phyloP scores from a whole-genome alignment of 2,329 filamentous ascomycete genomes.

The Neopestalotiopsis sp. region DNA sequence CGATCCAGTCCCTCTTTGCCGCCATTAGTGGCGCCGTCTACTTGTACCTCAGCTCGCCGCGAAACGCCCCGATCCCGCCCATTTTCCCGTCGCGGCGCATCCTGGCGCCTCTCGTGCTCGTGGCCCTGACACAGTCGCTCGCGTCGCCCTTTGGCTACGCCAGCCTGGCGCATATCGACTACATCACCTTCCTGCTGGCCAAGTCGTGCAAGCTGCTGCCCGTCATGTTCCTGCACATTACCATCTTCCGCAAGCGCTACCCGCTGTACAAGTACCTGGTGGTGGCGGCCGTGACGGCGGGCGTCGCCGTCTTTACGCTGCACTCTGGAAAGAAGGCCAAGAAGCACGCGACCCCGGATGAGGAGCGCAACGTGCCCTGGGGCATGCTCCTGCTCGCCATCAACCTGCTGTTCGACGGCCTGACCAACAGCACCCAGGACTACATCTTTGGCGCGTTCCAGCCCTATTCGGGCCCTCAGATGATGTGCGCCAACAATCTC shows the following conservation, averaged over 20 bases:
- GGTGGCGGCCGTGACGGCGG: conserved; percentile 86
- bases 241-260: conserved; percentile 86
- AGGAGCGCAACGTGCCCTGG: conserved; percentile 70
- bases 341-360: conserved; percentile 40
- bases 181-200: conserved; percentile 95
- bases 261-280: conserved; percentile 97
- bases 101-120: conserved; percentile 78
- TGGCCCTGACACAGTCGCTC: conserved; percentile 85
- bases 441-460: conserved; percentile 84
- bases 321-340: conserved; percentile 67
- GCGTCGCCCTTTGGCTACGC: conserved; percentile 97
- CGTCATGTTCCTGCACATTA: conserved; percentile 96
- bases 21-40: conserved; percentile 83
- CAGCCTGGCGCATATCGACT: conserved; percentile 90
- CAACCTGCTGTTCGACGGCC: conserved; percentile 92
- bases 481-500: conserved; percentile 98
- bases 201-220: conserved; percentile 99
- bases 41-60: conserved; percentile 68
- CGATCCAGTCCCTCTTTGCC: conserved; percentile 89
- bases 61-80: conserved; percentile 55
- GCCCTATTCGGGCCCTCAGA: conserved; percentile 89
- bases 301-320: conserved; percentile 93
- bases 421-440: conserved; percentile 97
- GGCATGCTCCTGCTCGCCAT: conserved; percentile 83
- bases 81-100: conserved; percentile 81